Percentiles rank a stretch among this genome's conserved stretches.
These are phyloP conservation scores for Tetrahymena borealis DNA, from an alignment of 73 alveolate species.

Conservation along the genomic window DNA sequence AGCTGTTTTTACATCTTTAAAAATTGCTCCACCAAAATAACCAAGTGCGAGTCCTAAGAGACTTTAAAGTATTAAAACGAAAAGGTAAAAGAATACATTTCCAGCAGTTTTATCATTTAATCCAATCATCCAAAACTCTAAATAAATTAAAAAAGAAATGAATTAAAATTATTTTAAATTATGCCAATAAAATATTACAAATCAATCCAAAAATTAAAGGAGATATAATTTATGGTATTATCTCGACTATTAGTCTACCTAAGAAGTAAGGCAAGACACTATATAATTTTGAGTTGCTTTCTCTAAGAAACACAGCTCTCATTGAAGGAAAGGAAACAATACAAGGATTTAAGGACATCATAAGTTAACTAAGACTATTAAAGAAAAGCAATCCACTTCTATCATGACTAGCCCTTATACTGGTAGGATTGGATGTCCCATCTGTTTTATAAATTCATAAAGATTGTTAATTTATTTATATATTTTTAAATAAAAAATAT, in stretches of 20 bases:
- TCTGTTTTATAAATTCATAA: neutral
- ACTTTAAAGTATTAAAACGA: neutral
- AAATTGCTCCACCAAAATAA: slow-evolving; percentile 12
- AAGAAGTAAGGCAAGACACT: neutral
- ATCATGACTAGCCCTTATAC: neutral
- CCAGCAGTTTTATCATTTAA: slow-evolving; percentile 6
- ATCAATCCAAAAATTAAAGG: slow-evolving; percentile 24
- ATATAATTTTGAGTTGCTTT: neutral
- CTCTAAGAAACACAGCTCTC: neutral
- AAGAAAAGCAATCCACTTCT: neutral
- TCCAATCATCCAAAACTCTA: slow-evolving; percentile 24
- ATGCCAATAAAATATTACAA: neutral
- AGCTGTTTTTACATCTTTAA: slow-evolving; percentile 24
- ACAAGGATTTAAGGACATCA: neutral
- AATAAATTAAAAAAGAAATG: neutral
- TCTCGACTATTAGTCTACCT: neutral
- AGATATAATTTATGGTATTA: neutral
- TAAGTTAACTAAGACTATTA: neutral
- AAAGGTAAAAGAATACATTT: neutral
- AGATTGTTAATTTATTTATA: too few species aligned
- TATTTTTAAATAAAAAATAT: too few species aligned
- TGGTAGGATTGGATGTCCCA: neutral
- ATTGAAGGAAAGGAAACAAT: neutral
- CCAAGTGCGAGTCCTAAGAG: slow-evolving; percentile 17
- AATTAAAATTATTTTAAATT: too few species aligned